phyloP scores from a whole-genome alignment of 805 yeast genomes.

The Metschnikowia peoriensis region DNA sequence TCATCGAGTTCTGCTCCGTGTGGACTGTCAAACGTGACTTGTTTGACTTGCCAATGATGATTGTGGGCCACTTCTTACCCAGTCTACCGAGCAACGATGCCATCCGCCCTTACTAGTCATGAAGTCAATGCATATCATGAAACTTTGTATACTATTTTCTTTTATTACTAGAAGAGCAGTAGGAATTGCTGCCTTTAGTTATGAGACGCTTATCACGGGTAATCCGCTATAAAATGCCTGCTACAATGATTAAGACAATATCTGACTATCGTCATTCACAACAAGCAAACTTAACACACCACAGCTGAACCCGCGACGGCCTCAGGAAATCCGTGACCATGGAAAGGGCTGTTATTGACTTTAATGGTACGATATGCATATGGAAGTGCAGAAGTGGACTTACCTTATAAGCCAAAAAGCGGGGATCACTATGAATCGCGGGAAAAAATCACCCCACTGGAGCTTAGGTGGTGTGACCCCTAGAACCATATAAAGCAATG shows the following conservation, averaged over 20 bases:
- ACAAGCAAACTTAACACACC: neutral
- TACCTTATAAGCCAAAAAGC: neutral
- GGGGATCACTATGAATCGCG: neutral
- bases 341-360: neutral
- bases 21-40: conserved; percentile 86
- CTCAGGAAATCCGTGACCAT: neutral
- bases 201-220: no score
- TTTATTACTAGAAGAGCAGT: no score
- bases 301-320: neutral
- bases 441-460: conserved; percentile 6
- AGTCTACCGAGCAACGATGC: conserved; percentile 36
- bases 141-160: no score
- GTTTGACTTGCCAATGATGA: conserved; percentile 80
- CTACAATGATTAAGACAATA: neutral
- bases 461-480: conserved; percentile 4
- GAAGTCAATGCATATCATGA: neutral
- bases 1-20: conserved; percentile 67
- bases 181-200: no score
- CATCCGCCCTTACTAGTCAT: conserved; percentile 4
- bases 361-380: neutral
- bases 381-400: neutral
- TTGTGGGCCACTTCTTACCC: conserved; percentile 79
- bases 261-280: no score
- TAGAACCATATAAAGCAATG: neutral
- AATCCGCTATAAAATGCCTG: neutral